Evolutionary conservation across 1,139 yeast species (phyloP).

Genomic region (Meyerozyma athensensis): DNA sequence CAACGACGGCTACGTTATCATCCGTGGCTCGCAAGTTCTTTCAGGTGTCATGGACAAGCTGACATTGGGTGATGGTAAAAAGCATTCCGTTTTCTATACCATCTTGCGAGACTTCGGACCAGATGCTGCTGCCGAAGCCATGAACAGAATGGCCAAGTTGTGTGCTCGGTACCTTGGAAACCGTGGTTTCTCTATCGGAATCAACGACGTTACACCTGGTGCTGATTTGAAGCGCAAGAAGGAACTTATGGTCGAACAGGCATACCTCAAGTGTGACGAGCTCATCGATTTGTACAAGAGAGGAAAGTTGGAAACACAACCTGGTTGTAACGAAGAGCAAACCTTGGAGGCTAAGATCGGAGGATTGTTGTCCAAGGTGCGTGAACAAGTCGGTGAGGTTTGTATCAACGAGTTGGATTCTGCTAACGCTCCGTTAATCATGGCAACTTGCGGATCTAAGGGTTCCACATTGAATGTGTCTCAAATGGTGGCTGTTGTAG

Average conservation of each 20-base stretch:
- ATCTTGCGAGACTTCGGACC: constrained; percentile 94
- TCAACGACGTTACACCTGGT: constrained; percentile 96
- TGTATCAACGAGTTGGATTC: constrained; percentile 89
- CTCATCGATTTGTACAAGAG: constrained; percentile 72
- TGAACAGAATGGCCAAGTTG: constrained; percentile 97
- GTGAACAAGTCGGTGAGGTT: constrained; percentile 98
- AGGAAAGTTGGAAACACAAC: constrained; percentile 95
- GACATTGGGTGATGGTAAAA: constrained; percentile 95
- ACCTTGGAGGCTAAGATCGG: constrained; percentile 97
- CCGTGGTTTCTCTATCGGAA: constrained; percentile 96
- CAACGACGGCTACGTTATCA: constrained; percentile 89
- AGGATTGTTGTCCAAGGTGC: constrained; percentile 89
- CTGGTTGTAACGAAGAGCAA: constrained; percentile 98
- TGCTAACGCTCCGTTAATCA: constrained; percentile 91
- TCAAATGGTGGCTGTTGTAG: constrained; percentile 99
- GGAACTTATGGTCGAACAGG: constrained; percentile 85
- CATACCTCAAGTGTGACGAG: constrained; percentile 89
- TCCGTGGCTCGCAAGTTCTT: constrained; percentile 83
- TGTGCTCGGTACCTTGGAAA: constrained; percentile 95
- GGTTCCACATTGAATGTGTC: constrained; percentile 98
- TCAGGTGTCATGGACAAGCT: constrained; percentile 98
- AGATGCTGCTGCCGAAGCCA: constrained; percentile 88
- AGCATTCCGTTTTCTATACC: constrained; percentile 93
- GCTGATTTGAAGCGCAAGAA: constrained; percentile 68
- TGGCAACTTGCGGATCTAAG: constrained; percentile 99